Conservation (phyloP, 179 eudicot genomes). For the Vitellaria paradoxa region DNA sequence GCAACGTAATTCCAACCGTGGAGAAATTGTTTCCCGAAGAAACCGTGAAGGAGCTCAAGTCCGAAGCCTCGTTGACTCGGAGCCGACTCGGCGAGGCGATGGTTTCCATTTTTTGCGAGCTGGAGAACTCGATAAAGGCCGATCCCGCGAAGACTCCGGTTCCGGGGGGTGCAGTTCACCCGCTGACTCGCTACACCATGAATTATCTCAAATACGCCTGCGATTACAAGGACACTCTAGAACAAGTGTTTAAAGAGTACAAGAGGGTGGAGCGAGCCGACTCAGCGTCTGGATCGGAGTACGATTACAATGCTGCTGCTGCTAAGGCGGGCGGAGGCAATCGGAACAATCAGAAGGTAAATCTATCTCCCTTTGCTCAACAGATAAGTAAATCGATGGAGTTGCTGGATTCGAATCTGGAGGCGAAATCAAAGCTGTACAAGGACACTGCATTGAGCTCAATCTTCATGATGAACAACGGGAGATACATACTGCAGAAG, state of each 20-base stretch:
- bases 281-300: slow-evolving; percentile 25
- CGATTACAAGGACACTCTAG: slow-evolving; percentile 61
- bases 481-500: slow-evolving; percentile 70
- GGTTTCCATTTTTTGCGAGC: slow-evolving; percentile 51
- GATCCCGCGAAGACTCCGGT: slow-evolving; percentile 65
- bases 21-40: slow-evolving; percentile 31
- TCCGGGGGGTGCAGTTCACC: slow-evolving; percentile 84
- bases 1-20: slow-evolving; percentile 23
- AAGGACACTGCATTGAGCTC: slow-evolving; percentile 49
- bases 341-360: background rate
- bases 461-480: slow-evolving; percentile 83
- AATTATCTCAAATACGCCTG: slow-evolving; percentile 68
- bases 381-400: slow-evolving; percentile 66
- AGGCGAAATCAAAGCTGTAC: slow-evolving; percentile 62
- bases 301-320: slow-evolving; percentile 1
- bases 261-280: slow-evolving; percentile 31
- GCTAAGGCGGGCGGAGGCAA: background rate
- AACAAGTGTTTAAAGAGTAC: slow-evolving; percentile 62
- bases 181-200: slow-evolving; percentile 77
- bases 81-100: slow-evolving; percentile 62
- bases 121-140: slow-evolving; percentile 67
- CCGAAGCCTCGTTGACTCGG: slow-evolving; percentile 34
- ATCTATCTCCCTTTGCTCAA: slow-evolving; percentile 39
- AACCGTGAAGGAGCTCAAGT: slow-evolving; percentile 30
- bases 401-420: slow-evolving; percentile 51